These are phyloP conservation scores for Pseudogymnoascus sp. DNA, from an alignment of 2,329 filamentous ascomycete species.

Conservation along the genomic window DNA sequence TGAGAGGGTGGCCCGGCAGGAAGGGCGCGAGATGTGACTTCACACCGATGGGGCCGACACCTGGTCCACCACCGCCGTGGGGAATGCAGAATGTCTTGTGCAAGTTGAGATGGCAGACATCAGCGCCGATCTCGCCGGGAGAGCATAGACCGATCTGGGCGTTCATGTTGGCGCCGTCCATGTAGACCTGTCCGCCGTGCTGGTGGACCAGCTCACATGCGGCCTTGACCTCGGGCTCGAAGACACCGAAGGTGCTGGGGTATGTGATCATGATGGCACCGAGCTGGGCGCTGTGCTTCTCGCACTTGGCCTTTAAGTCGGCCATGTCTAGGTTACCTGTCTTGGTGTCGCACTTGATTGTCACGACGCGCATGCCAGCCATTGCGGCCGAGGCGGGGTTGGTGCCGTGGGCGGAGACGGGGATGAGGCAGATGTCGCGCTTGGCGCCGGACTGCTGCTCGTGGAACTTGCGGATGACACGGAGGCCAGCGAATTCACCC, in stretches of 20 bases:
- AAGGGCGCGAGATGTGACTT: constrained; percentile 71
- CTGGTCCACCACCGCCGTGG: constrained; percentile 88
- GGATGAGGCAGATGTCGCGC: constrained; percentile 88
- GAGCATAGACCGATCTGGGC: constrained; percentile 94
- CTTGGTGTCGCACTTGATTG: constrained; percentile 79
- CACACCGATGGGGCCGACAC: constrained; percentile 89
- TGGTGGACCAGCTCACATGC: constrained; percentile 80
- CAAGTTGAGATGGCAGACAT: constrained; percentile 93
- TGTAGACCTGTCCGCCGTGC: constrained; percentile 89
- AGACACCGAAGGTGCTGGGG: constrained; percentile 90
- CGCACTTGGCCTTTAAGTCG: constrained; percentile 81
- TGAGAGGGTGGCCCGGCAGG: constrained; percentile 61
- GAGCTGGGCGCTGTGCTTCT: constrained; percentile 78
- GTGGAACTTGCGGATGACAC: constrained; percentile 79
- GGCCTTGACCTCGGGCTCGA: constrained; percentile 81
- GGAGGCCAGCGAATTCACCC: constrained; percentile 86
- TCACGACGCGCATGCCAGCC: constrained; percentile 90
- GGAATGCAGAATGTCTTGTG: constrained; percentile 99
- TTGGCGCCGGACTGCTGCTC: constrained; percentile 58
- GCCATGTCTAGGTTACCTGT: constrained; percentile 85
- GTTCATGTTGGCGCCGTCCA: constrained; percentile 99
- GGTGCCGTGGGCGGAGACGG: constrained; percentile 89
- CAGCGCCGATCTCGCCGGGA: constrained; percentile 88
- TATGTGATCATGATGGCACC: constrained; percentile 97
- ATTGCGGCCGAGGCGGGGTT: constrained; percentile 94